Base-by-base conservation (phyloP, 805 yeast genomes). In the Zygotorulaspora sp. region DNA sequence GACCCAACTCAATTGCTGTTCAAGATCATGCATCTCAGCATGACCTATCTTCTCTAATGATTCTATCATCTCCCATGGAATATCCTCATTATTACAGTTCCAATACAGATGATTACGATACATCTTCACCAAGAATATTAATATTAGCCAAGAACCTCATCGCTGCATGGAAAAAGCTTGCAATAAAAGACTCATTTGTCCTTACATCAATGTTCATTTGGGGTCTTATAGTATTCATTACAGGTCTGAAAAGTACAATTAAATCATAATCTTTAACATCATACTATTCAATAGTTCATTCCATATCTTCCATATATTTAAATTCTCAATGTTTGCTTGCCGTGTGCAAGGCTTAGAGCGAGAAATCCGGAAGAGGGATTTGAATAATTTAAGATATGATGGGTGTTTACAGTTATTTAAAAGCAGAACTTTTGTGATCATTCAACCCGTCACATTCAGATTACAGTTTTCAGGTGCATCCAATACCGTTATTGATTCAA, bases 121-220 rank as follows among this genome's bases (percentile, higher is more conserved):
- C 30, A 10, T 14, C 34, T 11, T 32, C 44, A 4, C 36, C 41
- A 20, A 40, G 32, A 29, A 10, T 36, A 11, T 31, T 40, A 9
- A 30, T 19, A 6, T 16, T 39, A 12, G 41, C 38, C 21, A 40
- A 27, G 29, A 40, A 35, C 12, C 8, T 41, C 10, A 22, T 38
- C 8, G 30, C 22, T 12, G 19, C 33, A 9, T 55, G 59, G 59
- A 41, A 43, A 34, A 24, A 27, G 7, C 9, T 43, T 5, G 52
- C 48, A 17, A 36, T 30, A 22, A 49, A 43, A 21, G 45, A 44
- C 38, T 16, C 35, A 3, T 49, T 48, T 24, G 45, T 48, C 5
- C 31, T 53, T 3, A 14, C 43, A 4, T 14, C 36, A 9, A 43
- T 53, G 47, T 35, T 41, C 6, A 3, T 41, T 1, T 55, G 58